Evolutionary conservation across 257 asterid genomes (phyloP), one percentile per base, ranked within the genome.

Genomic region (Solanum chilense): DNA sequence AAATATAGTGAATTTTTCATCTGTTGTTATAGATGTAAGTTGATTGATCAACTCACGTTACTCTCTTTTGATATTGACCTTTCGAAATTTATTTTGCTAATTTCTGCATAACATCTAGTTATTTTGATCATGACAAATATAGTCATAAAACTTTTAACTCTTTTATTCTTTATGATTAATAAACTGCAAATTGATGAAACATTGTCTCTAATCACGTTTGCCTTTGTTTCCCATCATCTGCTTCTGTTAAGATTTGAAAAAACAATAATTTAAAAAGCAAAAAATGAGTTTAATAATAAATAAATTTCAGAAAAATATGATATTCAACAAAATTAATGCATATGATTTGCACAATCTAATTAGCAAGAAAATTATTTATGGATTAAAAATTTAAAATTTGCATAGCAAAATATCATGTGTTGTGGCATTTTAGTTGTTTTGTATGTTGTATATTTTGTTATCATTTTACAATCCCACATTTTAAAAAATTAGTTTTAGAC

Each of bases 1-100:
- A 56, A 56, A 56, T 56, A 18, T 18, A 3, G 64, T 56, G n/a
- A 56, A 18, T 56, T 7, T 0, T 2, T 18, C 11, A 56, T 56
- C 0, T 18, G 3, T 11, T 52, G 0, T 16, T 52, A 6, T 6
- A 18, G n/a, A 16, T 0, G 4, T 18, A 52, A 2, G 62, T 18
- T 15, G 62, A 52, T 52, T 52, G 11, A 1, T 52, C 62, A 0
- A 0, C 9, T 0, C 11, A 52, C 1, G 62, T 18, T 52, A 18
- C 18, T 16, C 62, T 52, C 62, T 52, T 52, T 52, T 52, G 62
- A 52, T 52, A 7, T 7, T 52, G 2, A 1, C 0, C 4, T 18
- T 52, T 52, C 0, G 1, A 52, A 9, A 52, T 6, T 52, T 16
- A 1, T 52, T 52, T 52, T 6, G 62, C 0, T 52, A 2, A 3